These are phyloP conservation scores for Trichomonas tenax DNA, from an alignment of 208 protist species.

Conservation along the genomic window DNA sequence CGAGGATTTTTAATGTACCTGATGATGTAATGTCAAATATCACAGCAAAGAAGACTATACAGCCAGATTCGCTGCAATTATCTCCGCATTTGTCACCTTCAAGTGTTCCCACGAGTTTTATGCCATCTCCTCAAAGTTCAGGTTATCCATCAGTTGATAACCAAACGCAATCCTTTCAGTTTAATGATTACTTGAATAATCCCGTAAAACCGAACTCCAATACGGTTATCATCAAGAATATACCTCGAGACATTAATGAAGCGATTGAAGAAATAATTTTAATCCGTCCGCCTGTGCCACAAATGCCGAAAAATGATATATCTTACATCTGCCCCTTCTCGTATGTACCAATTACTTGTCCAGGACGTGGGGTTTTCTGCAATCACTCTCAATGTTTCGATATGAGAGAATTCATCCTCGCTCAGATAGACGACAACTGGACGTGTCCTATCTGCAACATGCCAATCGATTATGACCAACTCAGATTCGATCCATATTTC, in stretches of 20 bases:
- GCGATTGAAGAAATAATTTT: neutral
- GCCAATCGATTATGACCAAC: neutral
- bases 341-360: neutral
- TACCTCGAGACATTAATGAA: neutral
- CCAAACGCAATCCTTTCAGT: neutral
- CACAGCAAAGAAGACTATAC: neutral
- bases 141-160: neutral
- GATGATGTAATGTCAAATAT: neutral
- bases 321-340: neutral
- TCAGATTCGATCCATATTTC: neutral
- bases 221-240: neutral
- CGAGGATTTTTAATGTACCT: neutral
- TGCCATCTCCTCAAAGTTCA: neutral
- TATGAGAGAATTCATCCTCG: neutral
- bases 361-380: neutral
- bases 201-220: neutral
- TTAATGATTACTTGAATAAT: neutral
- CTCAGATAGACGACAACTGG: neutral
- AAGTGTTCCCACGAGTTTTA: neutral
- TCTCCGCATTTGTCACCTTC: neutral
- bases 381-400: neutral
- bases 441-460: neutral
- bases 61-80: neutral
- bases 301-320: neutral
- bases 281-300: neutral